Percentiles rank a stretch among this genome's conserved stretches.
These are phyloP conservation scores for Fragilaria radians DNA, from an alignment of 108 stramenopile species.

Conservation along the genomic window DNA sequence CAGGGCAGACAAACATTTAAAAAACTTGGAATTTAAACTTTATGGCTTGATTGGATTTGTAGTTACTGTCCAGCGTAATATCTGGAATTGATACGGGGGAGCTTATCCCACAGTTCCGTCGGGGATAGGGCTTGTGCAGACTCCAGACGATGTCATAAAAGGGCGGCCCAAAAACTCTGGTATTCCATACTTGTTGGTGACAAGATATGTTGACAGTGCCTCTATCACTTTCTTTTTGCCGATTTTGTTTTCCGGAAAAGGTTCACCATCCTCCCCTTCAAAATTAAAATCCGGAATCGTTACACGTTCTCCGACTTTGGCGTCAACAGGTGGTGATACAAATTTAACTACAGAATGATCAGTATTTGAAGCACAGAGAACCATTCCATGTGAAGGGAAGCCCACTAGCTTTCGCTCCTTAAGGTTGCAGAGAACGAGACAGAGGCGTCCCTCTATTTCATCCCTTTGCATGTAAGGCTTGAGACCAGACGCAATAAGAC, in stretches of 20 bases:
- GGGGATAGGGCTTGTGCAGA: conserved; percentile 76
- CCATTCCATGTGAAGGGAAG: conserved; percentile 97
- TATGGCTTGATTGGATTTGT: no score
- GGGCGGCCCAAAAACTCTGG: conserved; percentile 82
- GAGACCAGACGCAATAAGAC: conserved; percentile 92
- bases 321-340: conserved; percentile 89
- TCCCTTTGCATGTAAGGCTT: conserved; percentile 71
- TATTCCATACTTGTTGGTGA: conserved; percentile 79
- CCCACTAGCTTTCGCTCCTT: conserved; percentile 94
- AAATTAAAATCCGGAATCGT: conserved; percentile 74
- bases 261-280: conserved; percentile 73
- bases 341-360: conserved; percentile 89
- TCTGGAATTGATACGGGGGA: no score
- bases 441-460: conserved; percentile 83
- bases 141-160: conserved; percentile 83
- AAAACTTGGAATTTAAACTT: no score
- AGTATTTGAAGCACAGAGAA: conserved; percentile 89
- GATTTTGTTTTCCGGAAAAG: conserved; percentile 88
- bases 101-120: conserved; percentile 59
- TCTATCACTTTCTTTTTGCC: conserved; percentile 99
- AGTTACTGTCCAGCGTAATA: no score
- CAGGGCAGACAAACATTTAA: no score
- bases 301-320: conserved; percentile 90
- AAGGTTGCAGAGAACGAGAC: conserved; percentile 96
- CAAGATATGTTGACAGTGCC: conserved; percentile 84